Evolutionary conservation across 495 filamentous ascomycete genomes (phyloP).

Genomic region (Ramalina peruviana): DNA sequence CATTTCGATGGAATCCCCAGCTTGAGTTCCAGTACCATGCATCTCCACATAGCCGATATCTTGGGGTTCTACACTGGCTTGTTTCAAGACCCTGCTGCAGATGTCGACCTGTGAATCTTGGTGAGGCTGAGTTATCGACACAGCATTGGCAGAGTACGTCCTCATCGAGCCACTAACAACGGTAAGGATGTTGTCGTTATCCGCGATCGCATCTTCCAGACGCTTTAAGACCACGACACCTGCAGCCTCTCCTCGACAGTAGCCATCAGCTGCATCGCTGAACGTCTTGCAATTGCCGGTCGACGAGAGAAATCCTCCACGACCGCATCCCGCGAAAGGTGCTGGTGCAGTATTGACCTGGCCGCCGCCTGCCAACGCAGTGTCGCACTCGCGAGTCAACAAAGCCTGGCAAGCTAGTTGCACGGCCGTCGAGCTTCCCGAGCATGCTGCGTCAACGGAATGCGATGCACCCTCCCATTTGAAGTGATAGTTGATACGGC

Average conservation of each 20-base stretch:
- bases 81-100: conserved; percentile 26
- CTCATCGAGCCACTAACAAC: conserved; percentile 24
- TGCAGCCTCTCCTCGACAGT: conserved; percentile 41
- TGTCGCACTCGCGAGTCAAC: conserved; percentile 32
- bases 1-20: conserved; percentile 26
- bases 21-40: conserved; percentile 34
- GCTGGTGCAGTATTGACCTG: not conserved
- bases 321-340: conserved; percentile 35
- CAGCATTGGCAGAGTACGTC: conserved; percentile 31
- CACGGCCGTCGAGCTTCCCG: conserved; percentile 25
- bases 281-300: conserved; percentile 50
- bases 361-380: conserved; percentile 24
- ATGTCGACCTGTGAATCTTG: conserved; percentile 32
- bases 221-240: conserved; percentile 29
- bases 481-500: conserved; percentile 32
- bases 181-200: conserved; percentile 33
- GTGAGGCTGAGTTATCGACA: conserved; percentile 32
- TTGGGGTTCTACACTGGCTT: conserved; percentile 31
- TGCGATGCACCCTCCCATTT: conserved; percentile 27
- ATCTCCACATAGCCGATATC: conserved; percentile 38
- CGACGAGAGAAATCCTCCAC: conserved; percentile 57
- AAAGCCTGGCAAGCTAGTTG: conserved; percentile 22
- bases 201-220: conserved; percentile 29
- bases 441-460: conserved; percentile 32
- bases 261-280: conserved; percentile 52